phyloP scores from a whole-genome alignment of 331 rosid species.

The Ulmus americana region DNA sequence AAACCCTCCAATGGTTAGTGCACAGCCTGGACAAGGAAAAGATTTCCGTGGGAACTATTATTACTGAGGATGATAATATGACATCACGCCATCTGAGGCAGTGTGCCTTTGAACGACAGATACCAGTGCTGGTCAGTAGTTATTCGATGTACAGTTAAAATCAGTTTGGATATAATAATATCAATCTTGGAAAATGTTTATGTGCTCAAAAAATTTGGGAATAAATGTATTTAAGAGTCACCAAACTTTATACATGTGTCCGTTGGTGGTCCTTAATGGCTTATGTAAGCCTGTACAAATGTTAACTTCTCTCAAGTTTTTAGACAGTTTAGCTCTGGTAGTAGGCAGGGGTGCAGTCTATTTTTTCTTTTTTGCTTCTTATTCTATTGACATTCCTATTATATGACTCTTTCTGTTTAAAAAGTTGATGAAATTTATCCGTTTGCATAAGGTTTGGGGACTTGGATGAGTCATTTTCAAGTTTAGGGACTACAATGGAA shows the following conservation, averaged over 20 bases:
- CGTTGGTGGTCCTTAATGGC: too few species aligned
- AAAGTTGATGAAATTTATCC: too few species aligned
- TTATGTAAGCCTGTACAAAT: too few species aligned
- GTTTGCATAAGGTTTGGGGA: too few species aligned
- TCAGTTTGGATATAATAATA: background rate
- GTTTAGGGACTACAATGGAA: too few species aligned
- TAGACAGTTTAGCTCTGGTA: too few species aligned
- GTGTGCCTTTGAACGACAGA: slow-evolving; percentile 53
- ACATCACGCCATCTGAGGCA: slow-evolving; percentile 73
- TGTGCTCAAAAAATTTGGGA: background rate
- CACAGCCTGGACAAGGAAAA: slow-evolving; percentile 36
- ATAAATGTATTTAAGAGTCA: background rate
- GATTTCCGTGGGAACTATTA: slow-evolving; percentile 43
- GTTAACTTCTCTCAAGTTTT: too few species aligned
- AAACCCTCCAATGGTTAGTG: slow-evolving; percentile 60
- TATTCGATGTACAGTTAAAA: background rate
- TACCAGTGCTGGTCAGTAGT: slow-evolving; percentile 52
- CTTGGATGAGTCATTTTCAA: too few species aligned
- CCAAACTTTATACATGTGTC: background rate
- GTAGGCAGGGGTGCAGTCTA: too few species aligned
- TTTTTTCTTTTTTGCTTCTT: too few species aligned
- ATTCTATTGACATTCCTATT: background rate
- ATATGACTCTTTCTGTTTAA: too few species aligned
- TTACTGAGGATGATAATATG: slow-evolving; percentile 45
- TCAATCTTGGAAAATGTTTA: background rate